These are phyloP conservation scores for Simmondsia chinensis DNA, from an alignment of 148 eudicot genomes.

Conservation along the genomic window DNA sequence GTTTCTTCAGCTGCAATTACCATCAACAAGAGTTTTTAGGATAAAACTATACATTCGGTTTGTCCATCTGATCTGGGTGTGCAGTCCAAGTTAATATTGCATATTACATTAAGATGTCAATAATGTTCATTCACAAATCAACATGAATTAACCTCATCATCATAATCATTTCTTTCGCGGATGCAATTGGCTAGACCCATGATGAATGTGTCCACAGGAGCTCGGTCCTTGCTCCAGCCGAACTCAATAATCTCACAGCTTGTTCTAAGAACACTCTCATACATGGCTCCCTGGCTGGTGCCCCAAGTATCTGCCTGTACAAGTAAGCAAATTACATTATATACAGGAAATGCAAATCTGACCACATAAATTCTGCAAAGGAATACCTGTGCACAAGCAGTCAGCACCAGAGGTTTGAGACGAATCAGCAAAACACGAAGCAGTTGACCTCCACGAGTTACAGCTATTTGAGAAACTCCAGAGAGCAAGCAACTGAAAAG, in stretches of 20 bases:
- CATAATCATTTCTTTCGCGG: slow-evolving; percentile 81
- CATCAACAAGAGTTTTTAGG: no score
- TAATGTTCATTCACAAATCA: neutral
- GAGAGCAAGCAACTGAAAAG: slow-evolving; percentile 77
- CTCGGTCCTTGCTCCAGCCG: slow-evolving; percentile 88
- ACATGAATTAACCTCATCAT: slow-evolving; percentile 64
- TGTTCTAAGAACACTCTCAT: slow-evolving; percentile 63
- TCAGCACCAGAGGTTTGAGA: slow-evolving; percentile 78
- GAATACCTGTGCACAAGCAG: slow-evolving; percentile 74
- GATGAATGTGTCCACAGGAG: slow-evolving; percentile 86
- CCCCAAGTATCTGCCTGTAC: slow-evolving; percentile 88
- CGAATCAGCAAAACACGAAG: slow-evolving; percentile 84
- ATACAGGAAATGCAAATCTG: slow-evolving; percentile 2
- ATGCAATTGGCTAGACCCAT: slow-evolving; percentile 74
- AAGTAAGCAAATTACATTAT: slow-evolving; percentile 13
- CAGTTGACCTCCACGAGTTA: slow-evolving; percentile 78
- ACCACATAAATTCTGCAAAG: slow-evolving; percentile 4
- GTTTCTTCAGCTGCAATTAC: no score
- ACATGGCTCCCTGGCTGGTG: slow-evolving; percentile 82
- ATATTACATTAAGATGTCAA: neutral
- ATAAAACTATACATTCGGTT: no score
- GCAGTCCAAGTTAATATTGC: no score
- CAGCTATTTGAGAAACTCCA: slow-evolving; percentile 74
- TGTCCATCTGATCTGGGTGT: no score
- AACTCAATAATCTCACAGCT: slow-evolving; percentile 80